Evolutionary conservation across 169 alveolate genomes (phyloP).

Genomic region (Plasmodium chabaudi): DNA sequence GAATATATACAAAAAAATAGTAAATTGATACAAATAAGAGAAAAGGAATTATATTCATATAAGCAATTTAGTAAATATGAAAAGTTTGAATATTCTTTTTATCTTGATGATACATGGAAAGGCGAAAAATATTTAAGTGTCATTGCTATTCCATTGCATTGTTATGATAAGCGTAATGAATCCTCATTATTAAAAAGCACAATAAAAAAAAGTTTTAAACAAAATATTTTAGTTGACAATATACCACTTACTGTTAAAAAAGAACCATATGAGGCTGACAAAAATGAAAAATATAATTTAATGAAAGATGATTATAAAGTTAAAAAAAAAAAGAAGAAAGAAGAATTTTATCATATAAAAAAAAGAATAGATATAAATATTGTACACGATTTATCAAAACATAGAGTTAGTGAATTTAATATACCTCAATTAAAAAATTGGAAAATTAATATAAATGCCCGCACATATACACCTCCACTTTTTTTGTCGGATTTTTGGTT

Average conservation of each 20-base stretch:
- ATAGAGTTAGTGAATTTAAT: constrained; percentile 71
- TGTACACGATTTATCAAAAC: constrained; percentile 72
- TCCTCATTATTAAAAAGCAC: constrained; percentile 6
- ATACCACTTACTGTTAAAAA: constrained; percentile 66
- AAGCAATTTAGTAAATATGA: constrained; percentile 38
- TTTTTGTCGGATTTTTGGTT: constrained; percentile 83
- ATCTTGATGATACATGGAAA: constrained; percentile 70
- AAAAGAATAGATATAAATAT: constrained; percentile 78
- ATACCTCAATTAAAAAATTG: constrained; percentile 79
- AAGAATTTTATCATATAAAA: constrained; percentile 78
- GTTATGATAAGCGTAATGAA: constrained; percentile 38
- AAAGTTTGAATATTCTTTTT: constrained; percentile 21
- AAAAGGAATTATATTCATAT: constrained; percentile 60
- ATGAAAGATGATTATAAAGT: constrained; percentile 3
- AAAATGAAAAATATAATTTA: constrained; percentile 59
- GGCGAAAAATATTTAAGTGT: constrained; percentile 66
- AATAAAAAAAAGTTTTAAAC: constrained; percentile 32
- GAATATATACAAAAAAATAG: constrained; percentile 67
- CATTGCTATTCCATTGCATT: constrained; percentile 39
- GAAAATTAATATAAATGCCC: constrained; percentile 66
- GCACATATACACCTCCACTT: constrained; percentile 78
- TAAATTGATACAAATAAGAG: constrained; percentile 69
- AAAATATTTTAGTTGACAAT: constrained; percentile 58
- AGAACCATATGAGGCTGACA: constrained; percentile 62
- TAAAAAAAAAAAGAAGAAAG: constrained; percentile 12